Evolutionary conservation across 2,329 filamentous ascomycete species (phyloP).

Genomic region (Torrubiella hemipterigena): DNA sequence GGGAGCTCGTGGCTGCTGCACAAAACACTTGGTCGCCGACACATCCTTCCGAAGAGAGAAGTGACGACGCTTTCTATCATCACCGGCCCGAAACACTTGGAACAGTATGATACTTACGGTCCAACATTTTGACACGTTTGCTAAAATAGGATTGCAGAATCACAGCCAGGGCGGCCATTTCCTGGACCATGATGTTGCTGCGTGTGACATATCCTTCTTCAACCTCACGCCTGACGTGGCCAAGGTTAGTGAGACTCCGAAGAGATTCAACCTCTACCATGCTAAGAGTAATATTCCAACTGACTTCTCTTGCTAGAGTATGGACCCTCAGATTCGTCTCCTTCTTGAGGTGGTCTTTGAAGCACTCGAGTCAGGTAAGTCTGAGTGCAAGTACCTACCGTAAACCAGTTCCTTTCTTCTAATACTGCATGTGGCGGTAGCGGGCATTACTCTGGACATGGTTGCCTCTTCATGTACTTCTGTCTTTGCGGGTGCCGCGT

Average conservation of each 20-base stretch:
- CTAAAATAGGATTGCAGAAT: not conserved
- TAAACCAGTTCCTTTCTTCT: no score
- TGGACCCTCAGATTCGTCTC: not conserved
- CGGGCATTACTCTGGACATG: not conserved
- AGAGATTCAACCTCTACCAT: no score
- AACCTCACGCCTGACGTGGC: no score
- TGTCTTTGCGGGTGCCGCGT: not conserved
- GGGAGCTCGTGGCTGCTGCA: slow-evolving; percentile 15
- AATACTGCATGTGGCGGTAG: no score
- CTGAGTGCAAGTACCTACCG: no score
- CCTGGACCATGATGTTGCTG: slow-evolving; percentile 25
- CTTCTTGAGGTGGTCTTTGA: not conserved
- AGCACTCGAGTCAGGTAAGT: no score
- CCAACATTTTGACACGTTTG: not conserved
- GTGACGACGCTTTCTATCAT: not conserved
- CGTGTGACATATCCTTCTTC: slow-evolving; percentile 34
- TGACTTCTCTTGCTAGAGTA: no score
- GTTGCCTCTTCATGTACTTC: not conserved
- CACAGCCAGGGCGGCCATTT: slow-evolving; percentile 9
- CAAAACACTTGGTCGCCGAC: slow-evolving; percentile 8
- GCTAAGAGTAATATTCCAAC: no score
- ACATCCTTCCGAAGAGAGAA: slow-evolving; percentile 9
- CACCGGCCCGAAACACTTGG: not conserved
- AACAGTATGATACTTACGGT: not conserved
- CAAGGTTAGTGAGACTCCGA: no score